Conservation (phyloP, 2,329 filamentous ascomycete genomes). For the Aspergillus oerlinghausenensis region DNA sequence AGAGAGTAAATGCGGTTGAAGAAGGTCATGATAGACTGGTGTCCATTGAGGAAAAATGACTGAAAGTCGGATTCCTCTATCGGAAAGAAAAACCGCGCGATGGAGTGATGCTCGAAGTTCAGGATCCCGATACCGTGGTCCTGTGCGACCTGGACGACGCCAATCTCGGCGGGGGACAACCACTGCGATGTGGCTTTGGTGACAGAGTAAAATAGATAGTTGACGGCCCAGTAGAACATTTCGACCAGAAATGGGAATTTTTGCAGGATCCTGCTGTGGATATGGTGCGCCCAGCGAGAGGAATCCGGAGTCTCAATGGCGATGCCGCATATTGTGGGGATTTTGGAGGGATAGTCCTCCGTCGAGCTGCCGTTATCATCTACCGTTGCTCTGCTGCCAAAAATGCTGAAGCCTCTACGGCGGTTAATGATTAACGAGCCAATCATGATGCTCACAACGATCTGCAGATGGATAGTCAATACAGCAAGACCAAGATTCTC, state of each 20-base stretch:
- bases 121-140: conserved; percentile 42
- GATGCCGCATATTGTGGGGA: conserved; percentile 39
- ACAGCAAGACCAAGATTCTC: neutral
- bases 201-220: conserved; percentile 59
- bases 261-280: conserved; percentile 60
- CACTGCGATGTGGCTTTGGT: conserved; percentile 51
- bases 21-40: conserved; percentile 40
- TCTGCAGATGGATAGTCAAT: conserved; percentile 27
- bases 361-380: conserved; percentile 1
- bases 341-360: conserved; percentile 4
- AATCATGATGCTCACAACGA: conserved; percentile 49
- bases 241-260: conserved; percentile 67
- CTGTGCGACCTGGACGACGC: conserved; percentile 46
- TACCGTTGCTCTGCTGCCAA: conserved; percentile 20
- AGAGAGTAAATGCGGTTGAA: conserved; percentile 49
- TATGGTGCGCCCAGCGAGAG: conserved; percentile 55
- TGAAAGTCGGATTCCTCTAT: conserved; percentile 43
- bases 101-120: conserved; percentile 40
- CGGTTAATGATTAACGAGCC: conserved; percentile 47
- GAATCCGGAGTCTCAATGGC: conserved; percentile 54
- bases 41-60: conserved; percentile 41
- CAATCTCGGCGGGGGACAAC: conserved; percentile 47
- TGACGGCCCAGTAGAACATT: conserved; percentile 70
- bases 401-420: conserved; percentile 42
- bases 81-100: conserved; percentile 37